phyloP scores from a whole-genome alignment of 2,329 filamentous ascomycete genomes.

The Phyllachora maydis region DNA sequence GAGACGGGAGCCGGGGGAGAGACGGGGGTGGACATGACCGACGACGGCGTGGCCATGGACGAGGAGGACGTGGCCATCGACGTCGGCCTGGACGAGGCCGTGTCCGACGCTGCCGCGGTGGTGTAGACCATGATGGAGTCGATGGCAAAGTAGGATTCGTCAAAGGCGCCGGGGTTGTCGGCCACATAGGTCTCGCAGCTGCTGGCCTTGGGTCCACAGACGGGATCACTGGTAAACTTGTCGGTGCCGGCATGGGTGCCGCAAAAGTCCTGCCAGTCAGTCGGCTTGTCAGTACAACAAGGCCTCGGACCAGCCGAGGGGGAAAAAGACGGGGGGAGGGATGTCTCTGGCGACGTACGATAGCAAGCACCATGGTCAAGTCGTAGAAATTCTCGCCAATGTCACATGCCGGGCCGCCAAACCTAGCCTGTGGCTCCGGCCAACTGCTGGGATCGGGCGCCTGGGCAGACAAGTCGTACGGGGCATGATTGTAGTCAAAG shows the following conservation, averaged over 20 bases:
- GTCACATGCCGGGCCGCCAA: not conserved
- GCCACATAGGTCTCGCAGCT: not conserved
- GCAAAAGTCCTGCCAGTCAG: not conserved
- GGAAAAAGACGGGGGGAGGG: not conserved
- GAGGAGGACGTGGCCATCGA: constrained; percentile 74
- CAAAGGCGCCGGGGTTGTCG: not conserved
- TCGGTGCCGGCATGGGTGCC: not conserved
- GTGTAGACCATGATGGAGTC: not conserved
- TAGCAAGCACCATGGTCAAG: not conserved
- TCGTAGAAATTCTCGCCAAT: not conserved
- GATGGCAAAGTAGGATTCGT: not conserved
- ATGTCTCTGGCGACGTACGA: not conserved
- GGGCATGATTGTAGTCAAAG: not conserved
- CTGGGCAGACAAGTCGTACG: not conserved
- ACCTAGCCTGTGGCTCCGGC: no score
- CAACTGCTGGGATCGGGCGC: not conserved
- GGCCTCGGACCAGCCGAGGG: no score
- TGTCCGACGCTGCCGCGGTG: constrained; percentile 30
- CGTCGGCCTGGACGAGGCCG: constrained; percentile 68
- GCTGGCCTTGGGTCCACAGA: not conserved
- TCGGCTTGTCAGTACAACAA: no score
- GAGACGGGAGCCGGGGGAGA: no score
- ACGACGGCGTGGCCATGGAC: constrained; percentile 38
- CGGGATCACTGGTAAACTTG: not conserved
- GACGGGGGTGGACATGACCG: constrained; percentile 91